These are phyloP conservation scores for Boletus smithii DNA, from an alignment of 1,284 basidiomycete species.

Conservation along the genomic window DNA sequence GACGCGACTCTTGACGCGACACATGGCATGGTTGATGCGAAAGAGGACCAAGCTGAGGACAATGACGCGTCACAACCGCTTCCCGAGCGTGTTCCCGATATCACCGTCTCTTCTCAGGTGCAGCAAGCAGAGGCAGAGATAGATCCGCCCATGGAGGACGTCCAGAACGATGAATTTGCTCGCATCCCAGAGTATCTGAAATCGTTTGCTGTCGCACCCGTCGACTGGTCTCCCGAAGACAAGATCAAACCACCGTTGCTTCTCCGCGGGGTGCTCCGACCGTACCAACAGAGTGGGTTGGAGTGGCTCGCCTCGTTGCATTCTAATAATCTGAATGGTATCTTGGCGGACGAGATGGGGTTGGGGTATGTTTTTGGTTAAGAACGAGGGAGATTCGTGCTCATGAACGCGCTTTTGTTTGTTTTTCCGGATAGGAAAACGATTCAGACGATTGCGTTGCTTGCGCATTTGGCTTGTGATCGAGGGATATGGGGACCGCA, in stretches of 20 bases:
- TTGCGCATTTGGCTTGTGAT: slow-evolving; percentile 93
- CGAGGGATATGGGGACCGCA: slow-evolving; percentile 97
- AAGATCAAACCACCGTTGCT: slow-evolving; percentile 76
- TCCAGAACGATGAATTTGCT: slow-evolving; percentile 14
- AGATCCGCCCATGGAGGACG: slow-evolving; percentile 16
- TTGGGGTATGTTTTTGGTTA: slow-evolving; percentile 63
- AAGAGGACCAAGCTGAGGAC: neutral
- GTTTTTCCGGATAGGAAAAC: slow-evolving; percentile 70
- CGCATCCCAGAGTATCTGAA: slow-evolving; percentile 59
- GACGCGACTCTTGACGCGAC: neutral
- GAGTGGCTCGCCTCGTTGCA: slow-evolving; percentile 96
- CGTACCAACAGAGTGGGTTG: slow-evolving; percentile 91
- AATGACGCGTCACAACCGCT: neutral
- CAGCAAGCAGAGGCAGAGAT: slow-evolving; percentile 8
- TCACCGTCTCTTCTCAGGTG: neutral
- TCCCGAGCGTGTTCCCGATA: neutral
- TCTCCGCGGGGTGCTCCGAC: slow-evolving; percentile 83
- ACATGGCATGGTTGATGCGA: neutral
- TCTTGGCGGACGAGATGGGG: slow-evolving; percentile 92
- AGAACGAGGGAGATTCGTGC: neutral
- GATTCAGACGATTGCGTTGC: slow-evolving; percentile 91
- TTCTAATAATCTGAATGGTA: slow-evolving; percentile 85
- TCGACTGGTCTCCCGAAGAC: slow-evolving; percentile 57
- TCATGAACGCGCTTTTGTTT: slow-evolving; percentile 6
- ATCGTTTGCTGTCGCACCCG: slow-evolving; percentile 63